Conservation (phyloP, 2,329 filamentous ascomycete genomes). For the Neonectria punicea region DNA sequence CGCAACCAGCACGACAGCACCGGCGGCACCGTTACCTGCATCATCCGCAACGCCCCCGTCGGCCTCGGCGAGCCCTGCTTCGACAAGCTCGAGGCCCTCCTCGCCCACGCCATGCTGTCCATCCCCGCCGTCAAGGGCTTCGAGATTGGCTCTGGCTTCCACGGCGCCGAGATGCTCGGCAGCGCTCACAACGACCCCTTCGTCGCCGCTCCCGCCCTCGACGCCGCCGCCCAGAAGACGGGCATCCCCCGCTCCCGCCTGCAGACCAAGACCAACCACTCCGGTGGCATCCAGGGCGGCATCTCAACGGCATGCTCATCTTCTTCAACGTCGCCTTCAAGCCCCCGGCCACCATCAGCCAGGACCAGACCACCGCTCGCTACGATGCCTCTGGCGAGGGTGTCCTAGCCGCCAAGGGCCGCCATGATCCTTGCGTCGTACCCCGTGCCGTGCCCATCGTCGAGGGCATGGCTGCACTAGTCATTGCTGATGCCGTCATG, state of each 20-base stretch:
- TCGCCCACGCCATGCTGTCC: conserved; percentile 93
- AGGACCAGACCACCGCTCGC: conserved; percentile 83
- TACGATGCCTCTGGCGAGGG: conserved; percentile 80
- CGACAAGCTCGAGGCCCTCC: conserved; percentile 91
- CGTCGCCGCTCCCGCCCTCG: conserved; percentile 50
- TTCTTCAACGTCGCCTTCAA: conserved; percentile 98
- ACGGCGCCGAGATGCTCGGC: conserved; percentile 84
- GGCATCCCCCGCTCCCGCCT: conserved; percentile 65
- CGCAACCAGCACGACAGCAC: conserved; percentile 87
- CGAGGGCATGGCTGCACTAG: conserved; percentile 90
- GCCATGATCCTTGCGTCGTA: conserved; percentile 94
- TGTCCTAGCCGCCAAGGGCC: conserved; percentile 81
- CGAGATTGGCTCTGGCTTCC: conserved; percentile 93
- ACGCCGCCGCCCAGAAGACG: conserved; percentile 55
- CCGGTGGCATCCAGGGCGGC: conserved; percentile 92
- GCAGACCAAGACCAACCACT: conserved; percentile 91
- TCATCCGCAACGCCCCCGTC: conserved; percentile 85
- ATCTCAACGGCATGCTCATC: conserved; percentile 94
- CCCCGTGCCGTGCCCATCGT: conserved; percentile 88
- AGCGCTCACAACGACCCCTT: conserved; percentile 89
- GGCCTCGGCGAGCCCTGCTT: conserved; percentile 95
- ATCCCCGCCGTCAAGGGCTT: conserved; percentile 97
- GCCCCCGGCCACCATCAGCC: conserved; percentile 90
- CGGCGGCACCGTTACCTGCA: conserved; percentile 93
- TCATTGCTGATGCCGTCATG: conserved; percentile 87